These are phyloP conservation scores for Helenozyma baotianmanensis DNA, from an alignment of 805 yeast species.

Conservation along the genomic window DNA sequence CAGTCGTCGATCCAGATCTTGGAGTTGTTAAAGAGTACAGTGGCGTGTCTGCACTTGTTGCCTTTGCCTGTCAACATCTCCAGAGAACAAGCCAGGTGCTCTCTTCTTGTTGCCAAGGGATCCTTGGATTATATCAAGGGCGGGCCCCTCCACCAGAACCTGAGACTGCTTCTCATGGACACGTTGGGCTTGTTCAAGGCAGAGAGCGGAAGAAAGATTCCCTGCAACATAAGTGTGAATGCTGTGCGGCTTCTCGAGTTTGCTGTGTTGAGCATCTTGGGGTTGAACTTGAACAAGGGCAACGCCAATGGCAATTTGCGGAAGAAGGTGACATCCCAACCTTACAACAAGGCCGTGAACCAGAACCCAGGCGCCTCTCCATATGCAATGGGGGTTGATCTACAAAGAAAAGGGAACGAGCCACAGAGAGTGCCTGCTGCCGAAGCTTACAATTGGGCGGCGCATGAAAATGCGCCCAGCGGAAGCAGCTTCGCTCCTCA, in stretches of 20 bases:
- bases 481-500: too few relatives aligned
- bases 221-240: conserved; percentile 16
- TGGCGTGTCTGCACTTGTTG: conserved; percentile 40
- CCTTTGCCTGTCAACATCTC: conserved; percentile 64
- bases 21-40: conserved; percentile 41
- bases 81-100: conserved; percentile 58
- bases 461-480: too few relatives aligned
- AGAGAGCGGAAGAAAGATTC: conserved; percentile 49
- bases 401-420: too few relatives aligned
- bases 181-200: conserved; percentile 46
- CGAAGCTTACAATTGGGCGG: too few relatives aligned
- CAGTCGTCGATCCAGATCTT: conserved; percentile 63
- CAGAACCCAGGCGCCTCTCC: conserved; percentile 1
- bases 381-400: too few relatives aligned
- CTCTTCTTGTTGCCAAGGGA: conserved; percentile 66
- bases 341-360: too few relatives aligned
- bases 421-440: too few relatives aligned
- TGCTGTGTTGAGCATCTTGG: conserved; percentile 57
- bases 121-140: conserved; percentile 79
- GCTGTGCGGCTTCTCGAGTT: conserved; percentile 50
- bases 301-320: conserved; percentile 3
- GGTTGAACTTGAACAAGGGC: conserved; percentile 38
- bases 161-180: conserved; percentile 50
- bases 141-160: conserved; percentile 72
- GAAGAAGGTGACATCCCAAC: too few relatives aligned